Evolutionary conservation across 2,329 filamentous ascomycete genomes (phyloP), one percentile per base, ranked within the genome.

Genomic region (Akanthomyces muscarius): DNA sequence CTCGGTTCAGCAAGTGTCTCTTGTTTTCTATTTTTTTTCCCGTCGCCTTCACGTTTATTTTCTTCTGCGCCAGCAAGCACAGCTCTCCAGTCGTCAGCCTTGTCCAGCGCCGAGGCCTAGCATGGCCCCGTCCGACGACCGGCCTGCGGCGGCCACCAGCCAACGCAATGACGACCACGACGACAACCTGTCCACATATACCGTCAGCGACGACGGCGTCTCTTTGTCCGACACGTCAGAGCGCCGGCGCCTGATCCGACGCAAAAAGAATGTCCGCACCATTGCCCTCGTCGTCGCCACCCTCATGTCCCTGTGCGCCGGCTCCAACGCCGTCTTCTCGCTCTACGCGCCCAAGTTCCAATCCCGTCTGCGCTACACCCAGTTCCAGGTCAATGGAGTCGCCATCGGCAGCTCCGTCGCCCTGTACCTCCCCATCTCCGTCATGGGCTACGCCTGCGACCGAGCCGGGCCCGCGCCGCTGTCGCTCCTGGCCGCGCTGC

Each of bases 331-430:
- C 56, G 90, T 92, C 55, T 99, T 95, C 79, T 97, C 92, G 42
- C 86, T 99, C 38, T 99, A 98, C 74, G 95, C 90, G 10, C 93
- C 91, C 68, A 82, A 96, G 54, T 92, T 99, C 78, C 91, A 97
- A 74, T 89, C 89, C 62, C 87, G 88, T 51, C 82, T 99, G 58
- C 89, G 87, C 71, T 99, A 98, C 77, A 89, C 88, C 3, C 95
- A 99, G 77, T 85, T 95, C 66, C 91, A 95, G 74, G 92, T 99
- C 76, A 98, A 98, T 75, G 86, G 89, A 53, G 87, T 97, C 52
- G 90, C 91, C 65, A 96, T 96, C 69, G 88, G 89, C 18, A 92
- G 92, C 62, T 94, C 93, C 73, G 79, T 98, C 45, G 89, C 91
- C 44, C 88, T 96, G 79, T 99, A 99, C 77, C 83, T 97, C 5